Evolutionary conservation across 768 basidiomycete genomes (phyloP).

Genomic region (Krasilnikovozyma curviuscula): DNA sequence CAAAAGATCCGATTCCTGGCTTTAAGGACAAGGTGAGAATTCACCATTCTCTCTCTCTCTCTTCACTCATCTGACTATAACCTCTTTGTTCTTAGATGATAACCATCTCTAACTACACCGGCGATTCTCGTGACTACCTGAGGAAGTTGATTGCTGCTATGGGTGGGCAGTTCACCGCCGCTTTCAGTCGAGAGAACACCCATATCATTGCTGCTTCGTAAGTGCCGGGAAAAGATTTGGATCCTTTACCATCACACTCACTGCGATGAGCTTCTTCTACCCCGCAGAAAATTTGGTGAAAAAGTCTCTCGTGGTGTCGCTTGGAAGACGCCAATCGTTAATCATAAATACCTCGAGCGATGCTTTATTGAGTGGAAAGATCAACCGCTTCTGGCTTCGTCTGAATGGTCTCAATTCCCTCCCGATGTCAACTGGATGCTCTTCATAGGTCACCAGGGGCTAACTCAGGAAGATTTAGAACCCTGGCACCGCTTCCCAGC

Average conservation of each 20-base stretch:
- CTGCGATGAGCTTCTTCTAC: constrained; percentile 2
- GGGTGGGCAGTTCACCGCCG: constrained; percentile 65
- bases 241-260: neutral
- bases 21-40: constrained; percentile 47
- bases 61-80: neutral
- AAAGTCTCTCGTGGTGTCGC: constrained; percentile 55
- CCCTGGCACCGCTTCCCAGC: constrained; percentile 14
- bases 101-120: constrained; percentile 75
- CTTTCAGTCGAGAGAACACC: constrained; percentile 52
- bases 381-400: neutral
- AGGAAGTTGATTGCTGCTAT: constrained; percentile 57
- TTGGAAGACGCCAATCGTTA: constrained; percentile 73
- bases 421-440: constrained; percentile 14
- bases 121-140: constrained; percentile 67
- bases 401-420: constrained; percentile 9
- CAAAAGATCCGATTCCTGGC: constrained; percentile 38
- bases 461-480: constrained; percentile 12
- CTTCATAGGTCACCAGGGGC: constrained; percentile 9
- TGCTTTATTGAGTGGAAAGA: constrained; percentile 57
- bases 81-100: constrained; percentile 30
- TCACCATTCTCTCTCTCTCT: constrained; percentile 9
- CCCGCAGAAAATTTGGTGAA: constrained; percentile 23
- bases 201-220: constrained; percentile 69
- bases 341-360: constrained; percentile 81
- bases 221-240: constrained; percentile 21